Conservation (phyloP, 495 filamentous ascomycete genomes). For the Aspergillus incahuasiensis region DNA sequence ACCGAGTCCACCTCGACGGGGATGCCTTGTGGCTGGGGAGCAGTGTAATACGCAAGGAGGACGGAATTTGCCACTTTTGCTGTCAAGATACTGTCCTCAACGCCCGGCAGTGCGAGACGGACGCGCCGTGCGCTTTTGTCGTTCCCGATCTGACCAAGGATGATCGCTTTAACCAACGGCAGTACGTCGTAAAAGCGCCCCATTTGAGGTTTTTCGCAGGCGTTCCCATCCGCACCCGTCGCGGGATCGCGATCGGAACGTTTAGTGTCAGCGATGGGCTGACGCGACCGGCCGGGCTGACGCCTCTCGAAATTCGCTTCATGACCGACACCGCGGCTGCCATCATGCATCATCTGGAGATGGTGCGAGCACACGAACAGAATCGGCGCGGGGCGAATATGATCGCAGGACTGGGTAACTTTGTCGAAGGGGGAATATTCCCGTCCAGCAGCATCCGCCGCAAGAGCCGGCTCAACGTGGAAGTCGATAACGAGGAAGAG, state of each 20-base stretch:
- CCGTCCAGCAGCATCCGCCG: background rate
- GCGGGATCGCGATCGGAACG: constrained; percentile 56
- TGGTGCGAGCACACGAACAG: constrained; percentile 3
- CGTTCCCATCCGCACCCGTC: constrained; percentile 50
- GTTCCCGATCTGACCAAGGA: constrained; percentile 20
- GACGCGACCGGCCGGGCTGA: constrained; percentile 22
- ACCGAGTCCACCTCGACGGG: constrained; percentile 24
- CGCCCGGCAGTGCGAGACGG: constrained; percentile 10
- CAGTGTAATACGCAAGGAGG: constrained; percentile 35
- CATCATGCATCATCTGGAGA: constrained; percentile 16
- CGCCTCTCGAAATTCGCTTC: constrained; percentile 14
- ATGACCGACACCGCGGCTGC: constrained; percentile 17
- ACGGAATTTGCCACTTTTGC: constrained; percentile 43
- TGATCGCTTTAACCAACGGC: constrained; percentile 23
- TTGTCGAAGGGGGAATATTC: constrained; percentile 12
- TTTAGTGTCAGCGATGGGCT: constrained; percentile 49
- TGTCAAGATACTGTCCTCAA: constrained; percentile 18
- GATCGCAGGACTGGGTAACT: constrained; percentile 16
- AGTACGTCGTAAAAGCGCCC: constrained; percentile 36
- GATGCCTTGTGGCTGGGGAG: constrained; percentile 40
- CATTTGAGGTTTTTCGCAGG: constrained; percentile 52
- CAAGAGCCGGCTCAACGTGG: background rate
- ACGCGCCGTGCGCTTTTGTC: constrained; percentile 13
- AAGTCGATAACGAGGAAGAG: background rate
- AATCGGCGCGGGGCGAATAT: constrained; percentile 8